Conservation (phyloP, 2,329 filamentous ascomycete genomes). For the Coleophoma crateriformis region DNA sequence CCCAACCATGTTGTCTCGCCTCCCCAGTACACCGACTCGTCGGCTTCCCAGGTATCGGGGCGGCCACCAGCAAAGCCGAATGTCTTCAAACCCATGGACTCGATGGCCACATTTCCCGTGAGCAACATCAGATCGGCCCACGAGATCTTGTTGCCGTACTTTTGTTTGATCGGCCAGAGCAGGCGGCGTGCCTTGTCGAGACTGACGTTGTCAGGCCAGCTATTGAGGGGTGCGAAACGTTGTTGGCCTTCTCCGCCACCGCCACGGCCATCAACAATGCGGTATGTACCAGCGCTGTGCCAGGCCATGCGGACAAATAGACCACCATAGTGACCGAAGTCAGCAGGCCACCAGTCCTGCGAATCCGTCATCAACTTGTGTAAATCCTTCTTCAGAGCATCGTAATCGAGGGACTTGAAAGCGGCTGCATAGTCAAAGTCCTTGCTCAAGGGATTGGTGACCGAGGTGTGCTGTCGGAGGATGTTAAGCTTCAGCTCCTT, state of each 20-base stretch:
- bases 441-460: slow-evolving; percentile 43
- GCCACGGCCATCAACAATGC: slow-evolving; percentile 53
- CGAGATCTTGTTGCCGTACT: slow-evolving; percentile 78
- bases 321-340: slow-evolving; percentile 56
- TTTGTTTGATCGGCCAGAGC: slow-evolving; percentile 78
- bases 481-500: slow-evolving; percentile 48
- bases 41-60: slow-evolving; percentile 67
- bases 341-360: slow-evolving; percentile 56
- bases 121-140: slow-evolving; percentile 72
- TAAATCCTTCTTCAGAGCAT: slow-evolving; percentile 51
- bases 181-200: slow-evolving; percentile 78
- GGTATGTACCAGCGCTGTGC: slow-evolving; percentile 57
- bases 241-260: slow-evolving; percentile 72
- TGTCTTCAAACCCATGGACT: slow-evolving; percentile 70
- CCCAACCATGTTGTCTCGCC: slow-evolving; percentile 69
- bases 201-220: slow-evolving; percentile 74
- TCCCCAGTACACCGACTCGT: slow-evolving; percentile 75
- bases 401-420: slow-evolving; percentile 51
- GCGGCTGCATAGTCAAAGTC: slow-evolving; percentile 52
- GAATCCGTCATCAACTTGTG: slow-evolving; percentile 51
- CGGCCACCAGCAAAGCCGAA: slow-evolving; percentile 72
- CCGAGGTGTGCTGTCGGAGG: slow-evolving; percentile 48
- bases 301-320: slow-evolving; percentile 57
- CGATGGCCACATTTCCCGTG: slow-evolving; percentile 70
- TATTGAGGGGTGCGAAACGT: slow-evolving; percentile 75